A percentile compares a stretch with the other conserved stretches of the same genome.
Evolutionary conservation across 139 green algal species (phyloP).

Genomic region (Klebsormidium nitens): DNA sequence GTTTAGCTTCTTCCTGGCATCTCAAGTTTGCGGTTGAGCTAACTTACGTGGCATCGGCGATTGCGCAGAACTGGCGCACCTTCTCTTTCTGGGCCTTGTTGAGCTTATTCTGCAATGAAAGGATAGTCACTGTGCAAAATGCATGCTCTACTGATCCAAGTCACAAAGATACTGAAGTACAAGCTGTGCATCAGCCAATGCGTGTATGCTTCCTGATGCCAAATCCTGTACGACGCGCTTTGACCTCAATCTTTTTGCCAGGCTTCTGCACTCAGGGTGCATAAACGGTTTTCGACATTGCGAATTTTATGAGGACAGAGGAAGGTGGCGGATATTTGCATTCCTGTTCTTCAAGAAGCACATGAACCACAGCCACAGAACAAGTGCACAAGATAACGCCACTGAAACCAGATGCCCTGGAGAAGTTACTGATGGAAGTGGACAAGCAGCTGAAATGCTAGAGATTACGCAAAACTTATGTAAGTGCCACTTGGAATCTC

Average conservation of each 20-base stretch:
- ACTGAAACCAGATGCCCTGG: too few species aligned
- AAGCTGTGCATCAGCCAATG: background rate
- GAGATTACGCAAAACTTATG: too few species aligned
- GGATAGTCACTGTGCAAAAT: background rate
- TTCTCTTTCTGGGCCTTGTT: constrained; percentile 38
- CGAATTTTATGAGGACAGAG: too few species aligned
- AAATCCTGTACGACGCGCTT: constrained; percentile 8
- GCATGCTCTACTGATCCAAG: background rate
- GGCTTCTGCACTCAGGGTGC: constrained; percentile 7
- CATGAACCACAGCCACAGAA: too few species aligned
- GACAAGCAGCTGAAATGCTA: too few species aligned
- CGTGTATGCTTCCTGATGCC: constrained; percentile 2
- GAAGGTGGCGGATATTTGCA: too few species aligned
- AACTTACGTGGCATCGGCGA: constrained; percentile 32
- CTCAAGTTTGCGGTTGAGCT: background rate
- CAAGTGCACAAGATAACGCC: too few species aligned
- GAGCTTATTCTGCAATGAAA: constrained; percentile 31
- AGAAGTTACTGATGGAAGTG: too few species aligned
- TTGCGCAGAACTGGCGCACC: constrained; percentile 42
- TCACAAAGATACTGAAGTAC: background rate
- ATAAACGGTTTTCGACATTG: too few species aligned
- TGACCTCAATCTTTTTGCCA: background rate
- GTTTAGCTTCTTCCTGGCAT: background rate
- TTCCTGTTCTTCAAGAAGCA: too few species aligned
- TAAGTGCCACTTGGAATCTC: too few species aligned